Conservation (phyloP, 176 grass and related monocot genomes). For the Triticum urartu region DNA sequence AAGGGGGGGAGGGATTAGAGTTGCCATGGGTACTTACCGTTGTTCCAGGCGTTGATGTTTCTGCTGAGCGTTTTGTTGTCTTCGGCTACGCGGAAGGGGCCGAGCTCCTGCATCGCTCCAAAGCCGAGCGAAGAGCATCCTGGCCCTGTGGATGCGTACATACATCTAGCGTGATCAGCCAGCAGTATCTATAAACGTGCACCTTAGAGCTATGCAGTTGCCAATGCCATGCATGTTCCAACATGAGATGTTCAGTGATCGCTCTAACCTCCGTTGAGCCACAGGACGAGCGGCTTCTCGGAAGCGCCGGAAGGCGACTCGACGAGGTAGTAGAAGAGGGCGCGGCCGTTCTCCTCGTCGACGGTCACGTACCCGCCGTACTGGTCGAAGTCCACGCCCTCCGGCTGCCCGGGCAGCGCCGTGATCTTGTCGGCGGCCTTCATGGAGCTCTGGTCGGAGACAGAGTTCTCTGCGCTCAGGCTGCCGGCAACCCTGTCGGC, state of each 20-base stretch:
- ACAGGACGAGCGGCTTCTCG: slow-evolving; percentile 50
- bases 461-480: neutral
- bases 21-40: slow-evolving; percentile 6
- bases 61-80: slow-evolving; percentile 47
- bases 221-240: neutral
- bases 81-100: slow-evolving; percentile 43
- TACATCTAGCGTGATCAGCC: neutral
- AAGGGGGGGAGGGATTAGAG: neutral
- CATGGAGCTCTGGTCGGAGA: neutral
- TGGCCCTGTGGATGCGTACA: slow-evolving; percentile 22
- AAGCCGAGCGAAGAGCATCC: slow-evolving; percentile 56
- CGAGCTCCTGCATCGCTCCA: slow-evolving; percentile 52
- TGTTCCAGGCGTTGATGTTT: slow-evolving; percentile 50
- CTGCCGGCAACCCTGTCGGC: neutral
- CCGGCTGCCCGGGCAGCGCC: slow-evolving; percentile 43
- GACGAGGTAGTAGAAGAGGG: slow-evolving; percentile 58
- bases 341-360: slow-evolving; percentile 20
- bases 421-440: slow-evolving; percentile 42
- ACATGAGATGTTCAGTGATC: neutral
- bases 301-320: slow-evolving; percentile 14
- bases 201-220: neutral
- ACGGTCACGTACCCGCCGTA: slow-evolving; percentile 57
- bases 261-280: slow-evolving; percentile 28
- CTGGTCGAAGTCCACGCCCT: slow-evolving; percentile 36
- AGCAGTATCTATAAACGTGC: neutral